Conservation (phyloP, 2,329 filamentous ascomycete species). For the Alternaria brassicicola region DNA sequence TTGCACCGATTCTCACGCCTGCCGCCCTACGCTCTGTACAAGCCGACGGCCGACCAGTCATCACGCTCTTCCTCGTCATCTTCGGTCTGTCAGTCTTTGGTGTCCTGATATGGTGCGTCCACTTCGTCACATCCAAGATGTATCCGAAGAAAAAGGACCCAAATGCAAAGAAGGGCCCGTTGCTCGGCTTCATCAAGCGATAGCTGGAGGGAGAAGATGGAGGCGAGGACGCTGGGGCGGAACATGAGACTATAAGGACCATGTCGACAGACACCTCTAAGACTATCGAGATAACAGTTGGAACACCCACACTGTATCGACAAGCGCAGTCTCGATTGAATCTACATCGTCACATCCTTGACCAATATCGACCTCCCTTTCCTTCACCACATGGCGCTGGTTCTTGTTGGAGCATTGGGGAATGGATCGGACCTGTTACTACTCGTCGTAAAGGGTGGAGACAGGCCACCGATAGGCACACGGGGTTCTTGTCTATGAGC, state of each 20-base stretch:
- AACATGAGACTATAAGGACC: background rate
- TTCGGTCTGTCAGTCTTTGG: slow-evolving; percentile 62
- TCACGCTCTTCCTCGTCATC: slow-evolving; percentile 81
- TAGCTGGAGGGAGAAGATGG: slow-evolving; percentile 9
- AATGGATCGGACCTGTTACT: background rate
- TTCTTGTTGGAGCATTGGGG: background rate
- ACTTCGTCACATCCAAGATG: slow-evolving; percentile 39
- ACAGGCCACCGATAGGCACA: background rate
- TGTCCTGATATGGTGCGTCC: slow-evolving; percentile 35
- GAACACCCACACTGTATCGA: background rate
- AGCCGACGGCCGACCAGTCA: slow-evolving; percentile 76
- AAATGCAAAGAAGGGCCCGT: slow-evolving; percentile 33
- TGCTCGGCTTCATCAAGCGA: slow-evolving; percentile 31
- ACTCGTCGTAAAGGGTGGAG: background rate
- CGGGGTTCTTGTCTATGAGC: background rate
- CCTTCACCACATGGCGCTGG: background rate
- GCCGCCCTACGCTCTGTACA: slow-evolving; percentile 41
- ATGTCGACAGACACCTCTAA: background rate
- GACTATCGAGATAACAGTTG: background rate
- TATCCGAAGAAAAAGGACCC: slow-evolving; percentile 36
- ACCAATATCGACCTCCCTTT: background rate
- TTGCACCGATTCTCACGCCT: slow-evolving; percentile 41
- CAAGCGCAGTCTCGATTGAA: background rate
- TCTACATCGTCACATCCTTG: background rate
- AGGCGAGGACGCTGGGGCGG: background rate